Evolutionary conservation across 768 basidiomycete species (phyloP), one percentile per base, ranked within the genome.

Genomic region (Suillus subluteus): DNA sequence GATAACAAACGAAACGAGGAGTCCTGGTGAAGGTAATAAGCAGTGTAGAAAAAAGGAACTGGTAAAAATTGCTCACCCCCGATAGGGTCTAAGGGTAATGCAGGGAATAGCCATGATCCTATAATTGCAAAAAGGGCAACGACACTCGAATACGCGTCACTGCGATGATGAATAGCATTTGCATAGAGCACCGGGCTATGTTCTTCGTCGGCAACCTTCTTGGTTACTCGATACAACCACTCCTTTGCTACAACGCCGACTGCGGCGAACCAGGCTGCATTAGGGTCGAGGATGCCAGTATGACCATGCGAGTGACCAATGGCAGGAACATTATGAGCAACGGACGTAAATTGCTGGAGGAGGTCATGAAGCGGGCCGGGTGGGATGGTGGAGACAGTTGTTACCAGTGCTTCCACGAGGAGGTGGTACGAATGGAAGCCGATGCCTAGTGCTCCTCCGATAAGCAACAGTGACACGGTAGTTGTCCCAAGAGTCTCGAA

Each of bases 161-260:
- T 96, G n/a, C 98, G 87, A 79, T 99, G 98, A 76, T 99, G 97
- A 65, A 96, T 85, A 7, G 97, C 98, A 76, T 99, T 99, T n/a
- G 98, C 98, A 23, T 91, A 82, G 62, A 99, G 79, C 0, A 99
- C 98, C 5, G 94, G 93, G 73, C 92, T 94, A 72, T 89, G 89
- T 78, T 98, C 96, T 71, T 94, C 88, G 65, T 94, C 88, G 13
- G 97, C 98, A 38, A 99, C 96, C 64, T 85, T 87, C 74, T 91
- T 92, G 58, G 96, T 99, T 56, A 90, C 81, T 52, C 96, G 83
- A 78, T 97, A 99, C 15, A 99, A 77, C 90, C 91, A 98, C 78
- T 99, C 98, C 75, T 99, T 99, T 67, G 85, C 78, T 4, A 94
- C 61, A 3, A 99, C 88, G 69, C 93, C 89, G 26, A 88, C 72